Evolutionary conservation across 495 filamentous ascomycete species (phyloP).

Genomic region (Xylona heveae): DNA sequence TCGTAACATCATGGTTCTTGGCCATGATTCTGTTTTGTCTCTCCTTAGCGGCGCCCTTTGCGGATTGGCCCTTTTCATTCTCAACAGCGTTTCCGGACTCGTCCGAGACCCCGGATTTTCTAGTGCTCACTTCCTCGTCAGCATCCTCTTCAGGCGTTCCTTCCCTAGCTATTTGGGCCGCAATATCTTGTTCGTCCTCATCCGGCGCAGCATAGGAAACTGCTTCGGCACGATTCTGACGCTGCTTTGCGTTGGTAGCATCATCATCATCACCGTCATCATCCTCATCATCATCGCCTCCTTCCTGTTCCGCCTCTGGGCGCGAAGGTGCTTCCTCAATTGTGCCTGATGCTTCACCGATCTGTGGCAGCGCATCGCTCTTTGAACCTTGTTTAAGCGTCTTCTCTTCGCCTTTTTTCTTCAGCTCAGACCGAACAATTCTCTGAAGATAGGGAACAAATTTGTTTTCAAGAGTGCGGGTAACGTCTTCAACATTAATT

Average conservation of each 20-base stretch:
- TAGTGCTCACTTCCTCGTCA: constrained; percentile 32
- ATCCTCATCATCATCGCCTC: constrained; percentile 24
- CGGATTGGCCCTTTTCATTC: constrained; percentile 19
- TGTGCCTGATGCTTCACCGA: constrained; percentile 56
- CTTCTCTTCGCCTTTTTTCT: constrained; percentile 48
- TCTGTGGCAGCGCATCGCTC: constrained; percentile 51
- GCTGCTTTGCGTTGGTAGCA: constrained; percentile 58
- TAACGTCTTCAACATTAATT: constrained; percentile 55
- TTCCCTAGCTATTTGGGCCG: constrained; percentile 30
- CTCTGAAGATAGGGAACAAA: constrained; percentile 50
- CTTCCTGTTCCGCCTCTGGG: constrained; percentile 18
- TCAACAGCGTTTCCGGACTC: constrained; percentile 21
- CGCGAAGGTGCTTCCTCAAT: constrained; percentile 35
- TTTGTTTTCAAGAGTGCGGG: constrained; percentile 53
- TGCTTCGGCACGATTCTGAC: constrained; percentile 51
- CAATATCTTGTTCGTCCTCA: constrained; percentile 65
- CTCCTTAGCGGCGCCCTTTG: constrained; percentile 17
- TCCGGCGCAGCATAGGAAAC: constrained; percentile 82
- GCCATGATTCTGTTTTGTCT: constrained; percentile 47
- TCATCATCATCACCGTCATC: constrained; percentile 64
- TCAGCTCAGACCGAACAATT: constrained; percentile 51
- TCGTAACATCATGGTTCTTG: constrained; percentile 37
- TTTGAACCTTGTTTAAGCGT: constrained; percentile 24
- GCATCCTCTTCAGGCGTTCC: constrained; percentile 20
- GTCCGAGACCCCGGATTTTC: constrained; percentile 20